Base-by-base conservation (phyloP, 2,329 filamentous ascomycete genomes). In the Fusarium mundagurra region DNA sequence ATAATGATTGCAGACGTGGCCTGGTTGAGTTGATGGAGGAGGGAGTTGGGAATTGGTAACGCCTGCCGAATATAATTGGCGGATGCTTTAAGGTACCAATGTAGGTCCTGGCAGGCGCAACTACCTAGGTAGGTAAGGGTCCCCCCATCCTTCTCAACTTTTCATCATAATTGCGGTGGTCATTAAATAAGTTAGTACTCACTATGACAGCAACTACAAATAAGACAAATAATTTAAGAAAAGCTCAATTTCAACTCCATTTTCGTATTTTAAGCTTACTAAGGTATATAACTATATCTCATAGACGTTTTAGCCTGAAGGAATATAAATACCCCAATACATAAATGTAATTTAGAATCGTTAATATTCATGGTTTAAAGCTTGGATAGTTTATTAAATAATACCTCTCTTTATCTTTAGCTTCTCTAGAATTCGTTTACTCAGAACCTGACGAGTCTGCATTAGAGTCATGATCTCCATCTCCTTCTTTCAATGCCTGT, bases 401-500 rank as follows among this genome's bases (percentile, higher is more conserved):
- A 17, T 16, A 27, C 22, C 45, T 39, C 33, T 45, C 22, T 22
- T 27, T 11, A 8, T 14, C 18, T 14, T 16, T 18, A 17, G 27
- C 18, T 27, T 54, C 20, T 8, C 33, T n/a, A 18, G 6, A 31
- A 36, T 18, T 29, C 31, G 22, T 11, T 61, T 45, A 77, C 36
- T 77, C 67, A 47, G 76, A 75, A 33, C 44, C 62, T 17, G 50
- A 63, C 36, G 72, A 76, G 36, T 72, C 69, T 33, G 36, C 51
- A 39, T 64, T 67, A 34, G 69, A 73, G 27, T 33, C 78, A 31
- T 71, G 71, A n/a, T 76, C 76, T 34, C 44, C 72, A 8, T 63
- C 80, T 41, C 75, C 77, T 24, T 58, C 73, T 27, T 72, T 76
- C 8, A 34, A 59, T 66, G 45, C 78, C 77, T 81, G 73, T 75